Base-by-base conservation (phyloP, 1,139 yeast species). In the Zygoascus hellenicus region DNA sequence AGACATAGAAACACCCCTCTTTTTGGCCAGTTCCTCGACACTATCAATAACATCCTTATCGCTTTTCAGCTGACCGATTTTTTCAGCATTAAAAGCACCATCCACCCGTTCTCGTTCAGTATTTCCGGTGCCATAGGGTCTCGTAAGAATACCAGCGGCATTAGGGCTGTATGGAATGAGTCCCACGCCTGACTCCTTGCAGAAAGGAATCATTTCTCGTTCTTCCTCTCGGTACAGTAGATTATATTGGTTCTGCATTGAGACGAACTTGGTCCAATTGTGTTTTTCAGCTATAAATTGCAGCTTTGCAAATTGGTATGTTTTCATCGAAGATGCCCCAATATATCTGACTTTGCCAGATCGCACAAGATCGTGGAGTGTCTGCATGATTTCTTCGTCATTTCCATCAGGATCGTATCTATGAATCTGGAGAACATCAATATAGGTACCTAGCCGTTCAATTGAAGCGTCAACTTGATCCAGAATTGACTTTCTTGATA, bases 401-500 rank as follows among this genome's bases (percentile, higher is more conserved):
- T 77, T 74, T 3, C 73, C 68, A 0, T 63, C 58, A 30, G 57
- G 52, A 53, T 78, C 83, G 34, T 67, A 67, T 50, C 82, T 65
- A 64, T 87, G 96, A 61, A 87, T 70, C 63, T 84, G 86, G 1
- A 86, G 85, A 55, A 86, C 70, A 63, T 88, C 96, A 53, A 88
- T 67, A 60, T 85, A 85, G 0, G 95, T 83, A n/a, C 76, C 64
- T 48, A 88, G 71, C 50, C 95, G 68, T 44, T 75, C 62, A n/a
- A 71, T 71, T 4, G 78, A 73, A 1, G 59, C 72, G 42, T 71
- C 67, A 17, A 67, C 76, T 1, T 80, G 79, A 55, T 76, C 80
- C 32, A 76, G 54, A 30, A 78, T 72, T 56, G 77, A 79, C 54
- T 76, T 77, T 52, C 81, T 64, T 1, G 81, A 75, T 34, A 75